These are phyloP conservation scores for Hypoxylon cercidicola DNA, from an alignment of 495 filamentous ascomycete genomes.

Conservation along the genomic window DNA sequence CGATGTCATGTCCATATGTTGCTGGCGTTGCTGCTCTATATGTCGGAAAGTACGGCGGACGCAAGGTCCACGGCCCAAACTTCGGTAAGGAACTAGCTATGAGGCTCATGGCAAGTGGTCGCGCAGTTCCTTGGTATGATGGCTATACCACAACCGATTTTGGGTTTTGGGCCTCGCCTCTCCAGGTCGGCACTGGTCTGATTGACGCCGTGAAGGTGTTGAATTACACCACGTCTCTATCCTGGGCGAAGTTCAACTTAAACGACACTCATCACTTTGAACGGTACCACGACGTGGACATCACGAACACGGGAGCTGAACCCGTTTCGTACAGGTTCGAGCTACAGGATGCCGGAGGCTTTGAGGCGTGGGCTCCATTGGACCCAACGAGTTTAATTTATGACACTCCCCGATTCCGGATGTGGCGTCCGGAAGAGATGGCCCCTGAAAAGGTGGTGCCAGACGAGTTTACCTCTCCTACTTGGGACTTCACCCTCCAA, in stretches of 20 bases:
- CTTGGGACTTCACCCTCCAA: constrained; percentile 10
- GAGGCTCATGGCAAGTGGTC: constrained; percentile 47
- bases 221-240: constrained; percentile 69
- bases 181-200: constrained; percentile 58
- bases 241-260: constrained; percentile 65
- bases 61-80: no score
- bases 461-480: no score
- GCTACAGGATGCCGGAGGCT: constrained; percentile 26
- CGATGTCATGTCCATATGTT: constrained; percentile 63
- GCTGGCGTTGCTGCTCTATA: constrained; percentile 58
- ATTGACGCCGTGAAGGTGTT: constrained; percentile 67
- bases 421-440: constrained; percentile 21
- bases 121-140: constrained; percentile 55
- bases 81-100: constrained; percentile 43
- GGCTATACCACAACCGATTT: constrained; percentile 48
- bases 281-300: constrained; percentile 44
- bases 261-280: constrained; percentile 55
- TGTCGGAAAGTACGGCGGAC: constrained; percentile 45
- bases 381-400: no score
- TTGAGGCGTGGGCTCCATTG: constrained; percentile 14
- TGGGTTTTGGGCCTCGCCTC: constrained; percentile 46
- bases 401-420: no score
- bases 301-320: constrained; percentile 51
- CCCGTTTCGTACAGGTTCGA: constrained; percentile 48
- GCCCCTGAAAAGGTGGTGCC: constrained; percentile 9